A percentile compares a stretch with the other conserved stretches of the same genome.
Conservation (phyloP, 1,284 basidiomycete genomes). For the Rhodotorula sp. region DNA sequence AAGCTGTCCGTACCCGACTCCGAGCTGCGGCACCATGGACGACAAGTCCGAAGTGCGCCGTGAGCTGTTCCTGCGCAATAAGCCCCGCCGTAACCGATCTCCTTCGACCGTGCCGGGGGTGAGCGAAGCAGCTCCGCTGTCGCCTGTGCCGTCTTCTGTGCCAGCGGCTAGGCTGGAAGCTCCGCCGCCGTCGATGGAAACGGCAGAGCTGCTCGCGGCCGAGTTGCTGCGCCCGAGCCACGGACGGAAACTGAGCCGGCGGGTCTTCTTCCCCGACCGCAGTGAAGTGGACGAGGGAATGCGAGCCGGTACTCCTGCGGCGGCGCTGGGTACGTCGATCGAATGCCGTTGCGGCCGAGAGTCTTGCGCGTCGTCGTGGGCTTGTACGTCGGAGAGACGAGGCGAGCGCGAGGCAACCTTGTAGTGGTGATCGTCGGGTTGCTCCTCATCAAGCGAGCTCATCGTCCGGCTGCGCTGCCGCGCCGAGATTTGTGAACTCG, state of each 20-base stretch:
- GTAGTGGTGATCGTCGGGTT: neutral
- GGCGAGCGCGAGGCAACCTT: too few relatives aligned
- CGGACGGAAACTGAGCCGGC: constrained; percentile 12
- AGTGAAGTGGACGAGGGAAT: neutral
- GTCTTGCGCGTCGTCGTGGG: neutral
- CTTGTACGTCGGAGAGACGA: neutral
- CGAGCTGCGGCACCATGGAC: neutral
- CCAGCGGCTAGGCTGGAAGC: neutral
- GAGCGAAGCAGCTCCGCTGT: neutral
- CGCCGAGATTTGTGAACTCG: neutral
- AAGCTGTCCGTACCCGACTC: neutral
- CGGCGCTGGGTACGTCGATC: neutral
- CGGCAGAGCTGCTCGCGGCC: neutral
- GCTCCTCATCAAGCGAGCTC: constrained; percentile 29
- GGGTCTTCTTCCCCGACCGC: neutral
- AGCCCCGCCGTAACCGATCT: neutral
- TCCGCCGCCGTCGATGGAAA: neutral
- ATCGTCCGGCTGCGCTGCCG: constrained; percentile 15
- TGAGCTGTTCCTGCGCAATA: constrained; percentile 23
- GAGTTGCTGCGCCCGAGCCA: constrained; percentile 11
- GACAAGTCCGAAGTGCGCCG: constrained; percentile 8
- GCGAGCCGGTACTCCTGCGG: neutral
- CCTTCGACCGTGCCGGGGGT: neutral
- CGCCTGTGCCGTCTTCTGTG: neutral
- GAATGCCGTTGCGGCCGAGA: neutral